These are phyloP conservation scores for Boletus vinaceobasis DNA, from an alignment of 768 basidiomycete species.

Conservation along the genomic window DNA sequence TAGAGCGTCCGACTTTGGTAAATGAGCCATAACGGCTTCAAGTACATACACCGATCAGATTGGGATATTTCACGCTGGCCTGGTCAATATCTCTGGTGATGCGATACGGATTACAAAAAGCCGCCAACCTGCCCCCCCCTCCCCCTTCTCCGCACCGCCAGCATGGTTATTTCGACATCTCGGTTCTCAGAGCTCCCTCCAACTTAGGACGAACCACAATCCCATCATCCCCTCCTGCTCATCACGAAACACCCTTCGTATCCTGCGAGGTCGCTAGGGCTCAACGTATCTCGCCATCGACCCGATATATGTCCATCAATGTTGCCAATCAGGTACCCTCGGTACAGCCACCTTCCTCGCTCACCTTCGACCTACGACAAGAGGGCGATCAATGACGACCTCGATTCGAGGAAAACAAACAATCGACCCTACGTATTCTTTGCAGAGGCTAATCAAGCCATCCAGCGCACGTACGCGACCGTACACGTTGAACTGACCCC, in stretches of 20 bases:
- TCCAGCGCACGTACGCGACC: conserved; percentile 81
- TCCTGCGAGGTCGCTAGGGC: conserved; percentile 55
- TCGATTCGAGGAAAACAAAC: neutral
- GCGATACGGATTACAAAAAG: neutral
- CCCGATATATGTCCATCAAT: conserved; percentile 71
- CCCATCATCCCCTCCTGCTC: conserved; percentile 53
- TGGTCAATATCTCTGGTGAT: neutral
- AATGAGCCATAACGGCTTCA: neutral
- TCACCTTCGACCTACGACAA: conserved; percentile 56
- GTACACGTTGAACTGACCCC: conserved; percentile 81
- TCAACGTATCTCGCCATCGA: conserved; percentile 84
- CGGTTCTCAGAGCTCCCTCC: too few species aligned
- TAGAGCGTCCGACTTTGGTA: neutral
- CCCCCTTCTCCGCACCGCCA: neutral
- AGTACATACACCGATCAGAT: neutral
- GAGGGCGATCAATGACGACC: neutral
- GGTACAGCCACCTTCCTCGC: conserved; percentile 82
- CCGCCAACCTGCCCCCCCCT: too few species aligned
- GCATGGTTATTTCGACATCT: neutral
- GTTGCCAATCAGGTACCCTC: conserved; percentile 76
- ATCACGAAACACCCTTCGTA: conserved; percentile 88
- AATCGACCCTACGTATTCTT: conserved; percentile 66
- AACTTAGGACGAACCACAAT: neutral
- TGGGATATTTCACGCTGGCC: neutral
- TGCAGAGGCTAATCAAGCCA: conserved; percentile 76